Evolutionary conservation across 768 basidiomycete genomes (phyloP).

Genomic region (Trichaptum fuscoviolaceum): DNA sequence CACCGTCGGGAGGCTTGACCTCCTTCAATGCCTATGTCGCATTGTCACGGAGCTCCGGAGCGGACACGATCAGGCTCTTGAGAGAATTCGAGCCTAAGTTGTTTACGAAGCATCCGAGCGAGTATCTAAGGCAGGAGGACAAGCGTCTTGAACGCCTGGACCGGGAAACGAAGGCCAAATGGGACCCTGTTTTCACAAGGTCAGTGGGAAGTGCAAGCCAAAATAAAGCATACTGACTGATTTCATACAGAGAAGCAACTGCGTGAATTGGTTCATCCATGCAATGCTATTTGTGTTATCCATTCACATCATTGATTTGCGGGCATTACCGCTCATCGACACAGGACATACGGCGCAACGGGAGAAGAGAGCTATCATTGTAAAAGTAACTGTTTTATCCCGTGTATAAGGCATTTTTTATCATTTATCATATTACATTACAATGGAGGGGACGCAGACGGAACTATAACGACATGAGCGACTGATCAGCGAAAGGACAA

Average conservation of each 20-base stretch:
- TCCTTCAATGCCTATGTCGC: constrained; percentile 31
- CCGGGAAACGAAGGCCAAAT: not conserved
- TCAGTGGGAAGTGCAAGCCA: not conserved
- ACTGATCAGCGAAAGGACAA: no score
- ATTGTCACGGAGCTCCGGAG: constrained; percentile 27
- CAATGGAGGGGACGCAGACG: no score
- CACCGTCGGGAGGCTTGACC: constrained; percentile 21
- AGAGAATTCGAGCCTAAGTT: constrained; percentile 25
- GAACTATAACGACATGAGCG: no score
- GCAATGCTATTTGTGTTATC: no score
- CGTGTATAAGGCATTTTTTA: no score
- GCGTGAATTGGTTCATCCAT: no score
- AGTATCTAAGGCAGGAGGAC: constrained; percentile 19
- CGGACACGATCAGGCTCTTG: constrained; percentile 26
- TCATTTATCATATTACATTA: no score
- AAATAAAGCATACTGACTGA: not conserved
- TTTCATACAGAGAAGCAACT: not conserved
- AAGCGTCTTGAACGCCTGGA: constrained; percentile 13
- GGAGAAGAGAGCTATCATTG: no score
- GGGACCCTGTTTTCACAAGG: not conserved
- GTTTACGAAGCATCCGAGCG: constrained; percentile 20
- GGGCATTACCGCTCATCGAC: no score
- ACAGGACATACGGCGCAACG: no score
- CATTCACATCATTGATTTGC: no score
- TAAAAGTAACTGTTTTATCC: no score